Base-by-base conservation (phyloP, 352 stramenopile species). In the Globisporangium radiosum region DNA sequence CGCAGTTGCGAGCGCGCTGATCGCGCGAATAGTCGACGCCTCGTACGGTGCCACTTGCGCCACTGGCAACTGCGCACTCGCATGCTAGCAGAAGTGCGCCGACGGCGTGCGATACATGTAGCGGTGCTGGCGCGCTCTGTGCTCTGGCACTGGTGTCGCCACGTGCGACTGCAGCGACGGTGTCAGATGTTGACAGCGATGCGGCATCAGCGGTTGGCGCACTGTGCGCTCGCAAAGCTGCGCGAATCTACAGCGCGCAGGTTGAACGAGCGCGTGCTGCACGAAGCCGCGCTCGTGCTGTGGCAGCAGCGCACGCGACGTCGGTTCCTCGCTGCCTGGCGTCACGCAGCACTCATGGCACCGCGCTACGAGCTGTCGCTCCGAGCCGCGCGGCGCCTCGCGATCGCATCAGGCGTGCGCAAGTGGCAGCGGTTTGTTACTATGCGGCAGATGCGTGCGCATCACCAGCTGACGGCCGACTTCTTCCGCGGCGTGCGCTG, bases 391-490 rank as follows among this genome's bases (percentile, higher is more conserved):
- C 25, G 25, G 15, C 48, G 15, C 47, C 50, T 62, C 33, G 40
- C 56, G 7, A 56, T 62, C 10, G 45, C 39, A 14, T 58, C 51
- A 14, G 51, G 40, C 7, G 38, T 65, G 19, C 59, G 52, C 45
- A 65, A 52, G 50, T 64, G 58, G 58, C 51, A 51, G 9, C 54
- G 47, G 7, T 52, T 51, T 56, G 39, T 65, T 17, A 14, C 40
- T 13, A 17, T 43, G 25, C 62, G 47, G 3, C 51, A 72, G 37
- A 7, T 13, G 14, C 14, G 4, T 7, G 52, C 59, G 0, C 56
- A 52, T 40, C 62, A 69, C 5, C 39, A 66, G n/a, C 39, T 78
- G 1, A 25, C 70, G 54, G 62, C 71, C 36, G 68, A 76, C 57
- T 72, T 65, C 33, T 75, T 69, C 33, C 55, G 64, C 9, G 70